phyloP scores from a whole-genome alignment of 23 red algal species.

The Gracilaria caudata region DNA sequence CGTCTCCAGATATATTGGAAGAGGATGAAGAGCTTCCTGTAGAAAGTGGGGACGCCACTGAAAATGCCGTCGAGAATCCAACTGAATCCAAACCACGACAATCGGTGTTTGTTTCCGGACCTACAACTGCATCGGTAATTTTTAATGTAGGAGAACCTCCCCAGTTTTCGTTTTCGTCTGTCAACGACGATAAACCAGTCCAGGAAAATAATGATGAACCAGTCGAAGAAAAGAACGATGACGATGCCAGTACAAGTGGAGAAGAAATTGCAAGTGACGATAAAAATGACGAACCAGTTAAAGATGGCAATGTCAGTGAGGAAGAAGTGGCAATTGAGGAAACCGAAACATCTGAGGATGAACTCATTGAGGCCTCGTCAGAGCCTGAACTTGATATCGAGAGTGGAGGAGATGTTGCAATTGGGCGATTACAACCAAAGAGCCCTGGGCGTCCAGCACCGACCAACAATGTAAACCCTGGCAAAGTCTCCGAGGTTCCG shows the following conservation, averaged over 20 bases:
- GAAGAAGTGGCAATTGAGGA: not conserved
- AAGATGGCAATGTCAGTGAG: not conserved
- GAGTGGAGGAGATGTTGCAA: not conserved
- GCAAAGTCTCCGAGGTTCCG: not conserved
- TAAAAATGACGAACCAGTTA: too few relatives aligned
- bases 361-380: not conserved
- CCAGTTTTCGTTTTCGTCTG: slow-evolving; percentile 1
- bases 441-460: slow-evolving; percentile 3
- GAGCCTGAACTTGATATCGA: slow-evolving; percentile 9
- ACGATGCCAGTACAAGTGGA: not conserved
- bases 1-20: slow-evolving; percentile 4
- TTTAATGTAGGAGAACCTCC: slow-evolving; percentile 18
- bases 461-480: not conserved
- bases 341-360: not conserved
- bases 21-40: not conserved
- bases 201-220: not conserved
- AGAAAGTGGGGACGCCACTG: not conserved
- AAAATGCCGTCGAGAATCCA: not conserved
- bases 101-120: slow-evolving; percentile 24
- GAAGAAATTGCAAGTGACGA: too few relatives aligned
- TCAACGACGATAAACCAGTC: not conserved
- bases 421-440: not conserved
- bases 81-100: slow-evolving; percentile 16
- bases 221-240: not conserved
- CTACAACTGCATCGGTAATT: slow-evolving; percentile 5